These are phyloP conservation scores for Linderniella brevidens DNA, from an alignment of 257 asterid genomes.

Conservation along the genomic window DNA sequence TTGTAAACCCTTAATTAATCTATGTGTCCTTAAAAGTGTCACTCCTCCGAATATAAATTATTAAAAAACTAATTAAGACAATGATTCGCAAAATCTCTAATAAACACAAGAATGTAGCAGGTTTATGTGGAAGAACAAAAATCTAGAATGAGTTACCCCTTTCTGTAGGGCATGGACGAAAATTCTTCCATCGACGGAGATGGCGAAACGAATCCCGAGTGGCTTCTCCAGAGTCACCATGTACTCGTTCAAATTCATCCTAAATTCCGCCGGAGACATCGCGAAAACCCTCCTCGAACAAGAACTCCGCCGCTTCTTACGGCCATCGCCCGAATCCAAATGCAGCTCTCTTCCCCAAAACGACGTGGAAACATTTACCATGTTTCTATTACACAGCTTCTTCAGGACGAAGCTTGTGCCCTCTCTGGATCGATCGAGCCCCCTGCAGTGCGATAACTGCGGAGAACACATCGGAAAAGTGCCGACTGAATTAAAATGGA, in stretches of 20 bases:
- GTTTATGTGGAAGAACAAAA: too few relatives aligned
- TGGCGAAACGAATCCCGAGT: conserved; percentile 79
- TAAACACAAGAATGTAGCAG: too few relatives aligned
- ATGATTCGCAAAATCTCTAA: too few relatives aligned
- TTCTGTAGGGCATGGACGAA: conserved; percentile 82
- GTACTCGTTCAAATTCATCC: conserved; percentile 78
- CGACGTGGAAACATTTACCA: conserved; percentile 9
- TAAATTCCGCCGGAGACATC: conserved; percentile 27
- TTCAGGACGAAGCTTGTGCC: background rate
- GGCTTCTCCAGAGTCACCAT: conserved; percentile 85
- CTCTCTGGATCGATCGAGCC: conserved; percentile 18
- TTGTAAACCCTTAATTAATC: too few relatives aligned
- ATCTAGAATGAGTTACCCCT: conserved; percentile 37
- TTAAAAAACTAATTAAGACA: too few relatives aligned
- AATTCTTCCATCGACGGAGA: conserved; percentile 66
- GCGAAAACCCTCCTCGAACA: conserved; percentile 19
- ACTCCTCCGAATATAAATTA: too few relatives aligned
- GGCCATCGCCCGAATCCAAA: conserved; percentile 14
- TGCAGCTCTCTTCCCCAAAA: conserved; percentile 30
- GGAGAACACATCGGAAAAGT: conserved; percentile 29
- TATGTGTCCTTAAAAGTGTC: too few relatives aligned
- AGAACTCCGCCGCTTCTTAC: conserved; percentile 11
- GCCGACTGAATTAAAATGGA: background rate
- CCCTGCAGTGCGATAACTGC: conserved; percentile 29
- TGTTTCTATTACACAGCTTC: too few relatives aligned